Conservation (phyloP, 331 rosid species). For the Dryas integrifolia region DNA sequence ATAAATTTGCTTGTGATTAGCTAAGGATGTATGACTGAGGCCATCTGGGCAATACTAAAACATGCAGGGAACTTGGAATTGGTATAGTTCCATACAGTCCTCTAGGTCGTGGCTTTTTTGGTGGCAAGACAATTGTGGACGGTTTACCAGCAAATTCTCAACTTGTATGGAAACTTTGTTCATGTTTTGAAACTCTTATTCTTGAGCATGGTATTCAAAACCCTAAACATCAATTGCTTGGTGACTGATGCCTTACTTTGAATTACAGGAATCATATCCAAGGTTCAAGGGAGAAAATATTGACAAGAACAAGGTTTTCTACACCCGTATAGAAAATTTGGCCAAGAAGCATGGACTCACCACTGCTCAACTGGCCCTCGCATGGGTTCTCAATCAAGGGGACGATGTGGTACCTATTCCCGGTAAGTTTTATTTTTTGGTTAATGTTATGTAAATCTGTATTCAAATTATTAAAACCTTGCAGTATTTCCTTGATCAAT, state of each 20-base stretch:
- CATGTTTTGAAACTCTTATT: background rate
- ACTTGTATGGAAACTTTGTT: background rate
- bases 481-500: no score
- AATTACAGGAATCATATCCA: background rate
- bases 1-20: no score
- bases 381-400: constrained; percentile 70
- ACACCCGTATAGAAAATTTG: constrained; percentile 39
- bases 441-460: no score
- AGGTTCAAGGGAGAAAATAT: constrained; percentile 46
- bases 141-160: constrained; percentile 2
- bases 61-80: constrained; percentile 42
- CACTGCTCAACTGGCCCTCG: constrained; percentile 53
- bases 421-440: constrained; percentile 30
- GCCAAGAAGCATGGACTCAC: constrained; percentile 38
- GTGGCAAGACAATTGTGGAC: constrained; percentile 25
- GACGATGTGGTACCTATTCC: constrained; percentile 66
- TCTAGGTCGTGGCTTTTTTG: constrained; percentile 31
- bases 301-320: constrained; percentile 49
- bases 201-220: no score
- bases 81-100: constrained; percentile 37
- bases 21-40: background rate
- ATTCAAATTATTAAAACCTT: no score
- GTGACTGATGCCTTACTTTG: background rate
- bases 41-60: no score
- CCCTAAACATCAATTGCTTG: no score